Evolutionary conservation across 805 yeast species (phyloP).

Genomic region (Suhomyces pyralidae): DNA sequence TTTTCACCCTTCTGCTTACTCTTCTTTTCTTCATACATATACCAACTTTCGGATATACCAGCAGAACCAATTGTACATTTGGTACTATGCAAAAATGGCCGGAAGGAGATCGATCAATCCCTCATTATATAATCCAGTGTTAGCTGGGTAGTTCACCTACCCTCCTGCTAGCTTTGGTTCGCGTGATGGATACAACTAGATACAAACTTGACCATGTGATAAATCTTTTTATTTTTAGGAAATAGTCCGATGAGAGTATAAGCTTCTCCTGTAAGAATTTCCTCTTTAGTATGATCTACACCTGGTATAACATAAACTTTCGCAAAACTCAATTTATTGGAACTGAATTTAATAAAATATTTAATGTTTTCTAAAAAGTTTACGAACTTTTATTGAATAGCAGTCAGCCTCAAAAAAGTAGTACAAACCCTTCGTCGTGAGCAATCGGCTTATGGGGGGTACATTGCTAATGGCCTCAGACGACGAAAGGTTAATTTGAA

Average conservation of each 20-base stretch:
- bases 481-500: background rate
- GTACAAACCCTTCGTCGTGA: background rate
- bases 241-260: background rate
- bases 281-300: background rate
- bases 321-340: background rate
- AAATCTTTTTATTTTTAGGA: background rate
- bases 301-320: background rate
- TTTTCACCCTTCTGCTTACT: background rate
- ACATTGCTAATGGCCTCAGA: background rate
- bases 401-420: background rate
- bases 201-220: background rate
- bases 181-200: constrained; percentile 41
- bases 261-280: background rate
- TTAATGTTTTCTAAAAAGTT: background rate
- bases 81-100: constrained; percentile 48
- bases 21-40: constrained; percentile 24
- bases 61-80: constrained; percentile 42
- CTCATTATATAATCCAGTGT: constrained; percentile 36
- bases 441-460: background rate
- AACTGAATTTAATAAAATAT: background rate
- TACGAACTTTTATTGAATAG: background rate
- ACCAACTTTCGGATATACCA: constrained; percentile 45
- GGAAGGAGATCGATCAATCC: constrained; percentile 38
- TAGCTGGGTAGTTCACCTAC: background rate
- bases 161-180: constrained; percentile 30